Conservation (phyloP, 345 rosid species). For the Balakata baccata region DNA sequence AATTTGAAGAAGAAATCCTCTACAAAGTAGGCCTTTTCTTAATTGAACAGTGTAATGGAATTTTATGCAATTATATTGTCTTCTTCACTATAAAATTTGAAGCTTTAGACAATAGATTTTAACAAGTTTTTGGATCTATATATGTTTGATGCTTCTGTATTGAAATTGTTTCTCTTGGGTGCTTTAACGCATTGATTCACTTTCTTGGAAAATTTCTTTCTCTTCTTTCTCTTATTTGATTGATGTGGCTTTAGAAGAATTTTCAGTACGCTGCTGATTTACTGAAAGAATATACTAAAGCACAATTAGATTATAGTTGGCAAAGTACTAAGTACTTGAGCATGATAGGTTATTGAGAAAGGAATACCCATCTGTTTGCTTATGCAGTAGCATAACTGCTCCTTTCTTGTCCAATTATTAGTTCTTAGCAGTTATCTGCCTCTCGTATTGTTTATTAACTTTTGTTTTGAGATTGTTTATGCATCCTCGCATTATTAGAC, state of each 20-base stretch:
- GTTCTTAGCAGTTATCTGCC: not conserved
- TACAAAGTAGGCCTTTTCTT: conserved; percentile 44
- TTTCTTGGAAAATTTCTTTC: no score
- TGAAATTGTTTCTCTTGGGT: not conserved
- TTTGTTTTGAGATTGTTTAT: conserved; percentile 52
- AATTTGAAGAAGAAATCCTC: conserved; percentile 58
- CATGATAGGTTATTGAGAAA: no score
- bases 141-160: not conserved
- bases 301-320: no score
- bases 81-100: not conserved
- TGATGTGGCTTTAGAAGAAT: not conserved
- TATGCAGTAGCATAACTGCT: not conserved
- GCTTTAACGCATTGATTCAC: not conserved
- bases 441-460: not conserved
- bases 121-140: not conserved
- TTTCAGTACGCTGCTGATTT: no score
- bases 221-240: not conserved
- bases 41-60: conserved; percentile 2
- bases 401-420: not conserved
- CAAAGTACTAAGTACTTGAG: no score
- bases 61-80: conserved; percentile 10
- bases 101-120: conserved; percentile 1
- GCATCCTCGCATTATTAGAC: conserved; percentile 93
- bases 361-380: not conserved
- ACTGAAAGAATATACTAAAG: no score